These are phyloP conservation scores for Phytophthora hibernalis DNA, from an alignment of 352 stramenopile genomes.

Conservation along the genomic window DNA sequence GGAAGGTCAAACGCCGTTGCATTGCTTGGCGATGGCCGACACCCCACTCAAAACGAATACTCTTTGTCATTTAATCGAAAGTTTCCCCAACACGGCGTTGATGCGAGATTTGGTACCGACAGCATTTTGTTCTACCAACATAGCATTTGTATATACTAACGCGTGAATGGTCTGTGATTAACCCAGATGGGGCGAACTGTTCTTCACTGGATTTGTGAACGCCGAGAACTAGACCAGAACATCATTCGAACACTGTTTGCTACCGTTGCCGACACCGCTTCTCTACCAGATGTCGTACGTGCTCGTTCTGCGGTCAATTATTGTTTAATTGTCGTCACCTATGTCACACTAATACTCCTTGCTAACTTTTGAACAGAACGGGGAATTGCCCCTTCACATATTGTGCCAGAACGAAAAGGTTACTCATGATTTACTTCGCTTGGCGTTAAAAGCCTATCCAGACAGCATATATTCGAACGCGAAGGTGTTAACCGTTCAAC, in stretches of 20 bases:
- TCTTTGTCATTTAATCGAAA: conserved; percentile 49
- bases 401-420: conserved; percentile 55
- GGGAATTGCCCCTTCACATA: conserved; percentile 64
- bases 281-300: conserved; percentile 27
- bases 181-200: conserved; percentile 54
- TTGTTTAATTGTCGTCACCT: not conserved
- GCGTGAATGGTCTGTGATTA: not conserved
- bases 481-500: conserved; percentile 29
- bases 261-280: conserved; percentile 15
- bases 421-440: conserved; percentile 36
- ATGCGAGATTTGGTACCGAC: conserved; percentile 49
- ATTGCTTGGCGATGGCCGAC: conserved; percentile 45
- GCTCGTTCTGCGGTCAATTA: not conserved
- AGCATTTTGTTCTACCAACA: not conserved
- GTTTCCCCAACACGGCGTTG: conserved; percentile 36
- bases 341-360: not conserved
- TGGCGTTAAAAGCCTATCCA: conserved; percentile 40
- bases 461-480: conserved; percentile 37
- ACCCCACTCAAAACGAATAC: conserved; percentile 37
- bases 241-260: conserved; percentile 39
- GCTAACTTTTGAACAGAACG: conserved; percentile 37
- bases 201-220: conserved; percentile 68
- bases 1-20: conserved; percentile 53
- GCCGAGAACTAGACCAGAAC: conserved; percentile 24
- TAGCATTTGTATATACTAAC: too few species aligned